Conservation (phyloP, 306 rosid genomes). For the Dalbergia cultrata region DNA sequence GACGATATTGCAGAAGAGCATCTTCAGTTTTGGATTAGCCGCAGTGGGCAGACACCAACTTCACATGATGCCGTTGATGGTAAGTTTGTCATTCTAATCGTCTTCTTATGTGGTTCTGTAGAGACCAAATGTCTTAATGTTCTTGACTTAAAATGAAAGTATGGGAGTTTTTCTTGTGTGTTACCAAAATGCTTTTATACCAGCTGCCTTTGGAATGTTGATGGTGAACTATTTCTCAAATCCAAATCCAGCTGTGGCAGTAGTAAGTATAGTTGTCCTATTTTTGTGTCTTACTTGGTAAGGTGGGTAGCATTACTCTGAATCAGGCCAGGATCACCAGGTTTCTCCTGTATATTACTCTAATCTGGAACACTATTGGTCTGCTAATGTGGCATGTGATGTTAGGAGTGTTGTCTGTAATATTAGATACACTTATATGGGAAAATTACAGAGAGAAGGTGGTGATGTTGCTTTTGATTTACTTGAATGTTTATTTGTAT, state of each 20-base stretch:
- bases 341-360: conserved; percentile 7
- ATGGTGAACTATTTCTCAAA: background rate
- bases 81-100: conserved; percentile 34
- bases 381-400: conserved; percentile 11
- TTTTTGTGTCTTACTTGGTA: background rate
- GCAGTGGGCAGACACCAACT: conserved; percentile 66
- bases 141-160: conserved; percentile 19
- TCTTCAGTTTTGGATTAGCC: conserved; percentile 77
- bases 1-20: conserved; percentile 80
- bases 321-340: background rate
- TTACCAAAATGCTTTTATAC: background rate
- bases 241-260: background rate
- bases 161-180: background rate
- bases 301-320: background rate
- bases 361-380: conserved; percentile 1
- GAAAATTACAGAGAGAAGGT: background rate
- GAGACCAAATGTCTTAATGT: background rate
- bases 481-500: conserved; percentile 9
- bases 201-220: too few relatives aligned
- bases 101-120: background rate
- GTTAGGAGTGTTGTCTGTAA: background rate
- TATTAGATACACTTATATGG: background rate
- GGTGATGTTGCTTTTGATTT: background rate
- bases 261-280: background rate
- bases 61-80: conserved; percentile 90